phyloP scores from a whole-genome alignment of 495 filamentous ascomycete species.

The Staphylotrichum tortipilum region DNA sequence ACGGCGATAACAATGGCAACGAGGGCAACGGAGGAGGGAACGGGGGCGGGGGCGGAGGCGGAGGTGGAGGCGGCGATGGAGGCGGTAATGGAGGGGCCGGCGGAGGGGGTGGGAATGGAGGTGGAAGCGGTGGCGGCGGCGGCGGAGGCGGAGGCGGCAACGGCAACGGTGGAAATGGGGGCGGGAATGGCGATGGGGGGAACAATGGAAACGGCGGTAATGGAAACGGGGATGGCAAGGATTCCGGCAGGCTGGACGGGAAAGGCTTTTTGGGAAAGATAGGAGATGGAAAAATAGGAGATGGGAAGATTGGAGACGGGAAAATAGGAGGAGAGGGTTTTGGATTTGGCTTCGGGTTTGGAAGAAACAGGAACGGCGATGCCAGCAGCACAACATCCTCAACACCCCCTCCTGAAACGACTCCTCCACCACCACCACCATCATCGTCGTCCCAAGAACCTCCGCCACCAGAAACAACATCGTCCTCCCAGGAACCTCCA shows the following conservation, averaged over 20 bases:
- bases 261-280: neutral
- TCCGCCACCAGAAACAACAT: neutral
- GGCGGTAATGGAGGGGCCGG: constrained; percentile 12
- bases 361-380: constrained; percentile 1
- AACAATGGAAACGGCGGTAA: too few relatives aligned
- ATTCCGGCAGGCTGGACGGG: constrained; percentile 5
- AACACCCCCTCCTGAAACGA: neutral
- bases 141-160: neutral
- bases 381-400: neutral
- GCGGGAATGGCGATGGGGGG: constrained; percentile 1
- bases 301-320: neutral
- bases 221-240: constrained; percentile 10
- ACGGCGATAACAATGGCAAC: neutral
- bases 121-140: neutral
- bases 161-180: neutral
- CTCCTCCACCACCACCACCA: neutral
- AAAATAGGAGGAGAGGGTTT: neutral
- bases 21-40: neutral
- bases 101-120: constrained; percentile 7
- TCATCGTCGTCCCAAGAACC: neutral
- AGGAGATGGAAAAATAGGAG: neutral
- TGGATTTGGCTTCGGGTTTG: neutral
- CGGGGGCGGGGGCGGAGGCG: neutral
- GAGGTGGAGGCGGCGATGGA: constrained; percentile 10
- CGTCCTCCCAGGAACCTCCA: neutral